Conservation (phyloP, 768 basidiomycete species). For the Phaeotremella fagi region DNA sequence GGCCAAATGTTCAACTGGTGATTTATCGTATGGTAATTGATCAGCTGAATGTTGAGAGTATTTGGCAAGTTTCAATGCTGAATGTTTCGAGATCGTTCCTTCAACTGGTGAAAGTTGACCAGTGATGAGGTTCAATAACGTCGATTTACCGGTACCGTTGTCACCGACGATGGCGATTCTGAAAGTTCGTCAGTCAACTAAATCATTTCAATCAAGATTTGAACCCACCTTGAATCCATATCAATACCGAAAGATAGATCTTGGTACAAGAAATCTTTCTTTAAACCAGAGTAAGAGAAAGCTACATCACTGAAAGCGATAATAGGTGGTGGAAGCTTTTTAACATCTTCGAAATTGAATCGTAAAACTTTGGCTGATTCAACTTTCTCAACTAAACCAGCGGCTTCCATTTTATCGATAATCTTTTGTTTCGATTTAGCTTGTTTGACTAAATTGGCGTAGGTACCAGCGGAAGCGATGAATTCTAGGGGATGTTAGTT, state of each 20-base stretch:
- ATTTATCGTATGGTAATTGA: constrained; percentile 88
- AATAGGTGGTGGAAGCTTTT: constrained; percentile 90
- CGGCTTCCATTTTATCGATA: constrained; percentile 99
- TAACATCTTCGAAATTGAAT: constrained; percentile 95
- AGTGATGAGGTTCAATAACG: constrained; percentile 84
- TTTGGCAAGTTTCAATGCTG: constrained; percentile 87
- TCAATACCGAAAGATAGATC: constrained; percentile 96
- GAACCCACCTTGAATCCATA: constrained; percentile 48
- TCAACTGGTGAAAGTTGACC: constrained; percentile 69
- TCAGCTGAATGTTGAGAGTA: constrained; percentile 99
- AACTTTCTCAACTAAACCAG: constrained; percentile 89
- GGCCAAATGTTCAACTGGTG: constrained; percentile 93
- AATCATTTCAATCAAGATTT: not conserved
- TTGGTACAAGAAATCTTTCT: constrained; percentile 79
- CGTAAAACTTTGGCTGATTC: constrained; percentile 67
- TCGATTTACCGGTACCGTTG: constrained; percentile 93
- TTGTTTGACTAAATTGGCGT: constrained; percentile 96
- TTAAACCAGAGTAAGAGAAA: constrained; percentile 89
- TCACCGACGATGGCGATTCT: constrained; percentile 91
- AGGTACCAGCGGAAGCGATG: constrained; percentile 99
- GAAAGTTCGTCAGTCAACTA: not conserved
- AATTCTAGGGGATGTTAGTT: constrained; percentile 55
- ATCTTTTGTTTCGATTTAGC: constrained; percentile 99
- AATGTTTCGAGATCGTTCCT: constrained; percentile 85
- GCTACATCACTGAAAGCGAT: constrained; percentile 93